Base-by-base conservation (phyloP, 345 rosid genomes). In the Mallotus nudiflorus region DNA sequence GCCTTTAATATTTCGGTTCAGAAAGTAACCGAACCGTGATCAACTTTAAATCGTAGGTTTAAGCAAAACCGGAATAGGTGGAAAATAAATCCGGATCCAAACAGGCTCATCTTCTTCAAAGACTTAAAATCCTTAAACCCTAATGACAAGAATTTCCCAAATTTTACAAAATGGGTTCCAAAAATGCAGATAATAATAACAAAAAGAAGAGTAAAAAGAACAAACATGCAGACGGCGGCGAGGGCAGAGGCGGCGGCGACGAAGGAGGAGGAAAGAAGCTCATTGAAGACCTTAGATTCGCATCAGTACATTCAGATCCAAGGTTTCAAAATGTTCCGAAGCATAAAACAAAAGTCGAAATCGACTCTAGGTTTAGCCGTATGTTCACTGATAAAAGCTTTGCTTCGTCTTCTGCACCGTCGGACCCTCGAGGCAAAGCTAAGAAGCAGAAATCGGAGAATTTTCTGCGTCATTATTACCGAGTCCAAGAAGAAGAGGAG, bases 351-450 rank as follows among this genome's bases (percentile, higher is more conserved):
- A 95, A 90, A 79, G 92, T 92, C 3, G 51, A 79, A 7, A 87
- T 95, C 40, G 99, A 95, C 69, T 82, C 90, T 56, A 89, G 99
- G 13, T 95, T 95, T 80, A 28, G 74, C 49, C 70, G 82, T 20
- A 77, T 83, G 63, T 80, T 92, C 75, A 80, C 85, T 14, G 91
- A 89, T 72, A 89, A 86, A 75, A 72, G 69, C 22, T 90, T 92
- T 66, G 65, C 77, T 1, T n/a, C 87, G 0, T 85, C 89, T 56
- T 73, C 88, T 3, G 89, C 96, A 35, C 85, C 82, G 40, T 61
- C 72, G 7, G 99, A 95, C 69, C 90, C 92, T 85, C 82, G 99
- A 37, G 99, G 99, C 25, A 90, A 83, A 75, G 82, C 70, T 33
- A 88, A 74, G 85, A 79, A 74, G 74, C 82, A 64, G 8, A 73